A percentile compares a stretch with the other conserved stretches of the same genome.
phyloP scores from a whole-genome alignment of 1,139 yeast species.

The Debaryomyces psychrophilus region DNA sequence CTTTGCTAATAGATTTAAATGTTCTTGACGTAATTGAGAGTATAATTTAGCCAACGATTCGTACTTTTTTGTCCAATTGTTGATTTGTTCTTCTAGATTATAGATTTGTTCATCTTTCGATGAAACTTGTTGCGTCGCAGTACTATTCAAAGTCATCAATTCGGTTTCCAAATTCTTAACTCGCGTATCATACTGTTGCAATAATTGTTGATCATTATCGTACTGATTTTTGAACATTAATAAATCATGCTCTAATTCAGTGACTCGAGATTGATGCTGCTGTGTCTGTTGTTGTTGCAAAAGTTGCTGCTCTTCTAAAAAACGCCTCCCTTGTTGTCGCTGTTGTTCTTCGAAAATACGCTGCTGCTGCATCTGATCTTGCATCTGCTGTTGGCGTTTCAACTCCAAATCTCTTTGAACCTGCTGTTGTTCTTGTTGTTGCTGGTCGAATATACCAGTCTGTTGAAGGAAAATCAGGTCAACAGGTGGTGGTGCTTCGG shows the following conservation, averaged over 20 bases:
- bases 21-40: constrained; percentile 91
- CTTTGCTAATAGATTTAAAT: constrained; percentile 74
- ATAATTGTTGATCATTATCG: constrained; percentile 81
- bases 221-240: constrained; percentile 77
- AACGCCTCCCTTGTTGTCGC: constrained; percentile 58
- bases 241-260: constrained; percentile 82
- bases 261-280: constrained; percentile 77
- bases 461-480: constrained; percentile 51
- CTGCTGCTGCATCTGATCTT: constrained; percentile 59
- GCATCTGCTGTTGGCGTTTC: constrained; percentile 51
- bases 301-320: constrained; percentile 59
- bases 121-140: constrained; percentile 73
- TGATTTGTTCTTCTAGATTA: constrained; percentile 73
- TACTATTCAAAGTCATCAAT: constrained; percentile 59
- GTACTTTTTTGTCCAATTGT: constrained; percentile 82
- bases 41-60: constrained; percentile 88
- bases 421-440: constrained; percentile 68
- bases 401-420: constrained; percentile 62
- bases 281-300: constrained; percentile 70
- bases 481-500: constrained; percentile 42
- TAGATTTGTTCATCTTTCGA: constrained; percentile 76
- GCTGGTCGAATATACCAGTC: constrained; percentile 47
- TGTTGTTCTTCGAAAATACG: constrained; percentile 71
- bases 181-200: constrained; percentile 86
- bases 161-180: constrained; percentile 84